Percentiles rank a stretch among this genome's conserved stretches.
phyloP scores from a whole-genome alignment of 495 filamentous ascomycete species.

The Alectoria sarmentosa region DNA sequence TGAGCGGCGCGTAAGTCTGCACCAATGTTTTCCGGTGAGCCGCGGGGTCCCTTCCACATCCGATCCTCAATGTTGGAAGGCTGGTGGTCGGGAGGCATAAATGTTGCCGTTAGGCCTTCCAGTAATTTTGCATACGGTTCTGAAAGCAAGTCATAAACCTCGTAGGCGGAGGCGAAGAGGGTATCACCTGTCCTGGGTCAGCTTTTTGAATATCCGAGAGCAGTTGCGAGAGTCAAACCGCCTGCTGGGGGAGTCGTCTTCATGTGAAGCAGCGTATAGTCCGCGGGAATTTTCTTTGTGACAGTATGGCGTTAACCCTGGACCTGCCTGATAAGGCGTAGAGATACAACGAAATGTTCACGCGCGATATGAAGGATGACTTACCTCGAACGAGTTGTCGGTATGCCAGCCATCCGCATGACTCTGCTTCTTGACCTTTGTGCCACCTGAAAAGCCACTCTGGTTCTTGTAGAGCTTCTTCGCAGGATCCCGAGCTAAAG shows the following conservation, averaged over 20 bases:
- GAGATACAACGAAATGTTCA: background rate
- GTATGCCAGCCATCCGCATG: constrained; percentile 9
- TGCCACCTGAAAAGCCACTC: background rate
- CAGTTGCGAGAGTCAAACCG: background rate
- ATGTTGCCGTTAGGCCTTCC: constrained; percentile 60
- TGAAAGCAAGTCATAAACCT: constrained; percentile 70
- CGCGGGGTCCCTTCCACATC: constrained; percentile 50
- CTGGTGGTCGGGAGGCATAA: constrained; percentile 54
- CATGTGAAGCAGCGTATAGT: constrained; percentile 9
- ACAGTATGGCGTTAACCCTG: too few species aligned
- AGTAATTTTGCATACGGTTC: constrained; percentile 57
- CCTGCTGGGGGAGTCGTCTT: constrained; percentile 4
- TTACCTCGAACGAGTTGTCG: background rate
- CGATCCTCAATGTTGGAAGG: constrained; percentile 46
- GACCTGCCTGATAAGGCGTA: too few species aligned
- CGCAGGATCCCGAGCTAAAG: background rate
- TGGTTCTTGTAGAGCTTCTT: constrained; percentile 5
- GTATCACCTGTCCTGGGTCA: constrained; percentile 35
- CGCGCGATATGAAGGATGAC: background rate
- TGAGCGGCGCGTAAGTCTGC: constrained; percentile 55
- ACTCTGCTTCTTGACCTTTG: background rate
- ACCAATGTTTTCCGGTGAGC: constrained; percentile 63
- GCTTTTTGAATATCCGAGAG: background rate
- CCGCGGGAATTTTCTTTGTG: background rate
- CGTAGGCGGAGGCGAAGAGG: constrained; percentile 70